Conservation (phyloP, 805 yeast genomes). For the Nakazawaea anatomiae region DNA sequence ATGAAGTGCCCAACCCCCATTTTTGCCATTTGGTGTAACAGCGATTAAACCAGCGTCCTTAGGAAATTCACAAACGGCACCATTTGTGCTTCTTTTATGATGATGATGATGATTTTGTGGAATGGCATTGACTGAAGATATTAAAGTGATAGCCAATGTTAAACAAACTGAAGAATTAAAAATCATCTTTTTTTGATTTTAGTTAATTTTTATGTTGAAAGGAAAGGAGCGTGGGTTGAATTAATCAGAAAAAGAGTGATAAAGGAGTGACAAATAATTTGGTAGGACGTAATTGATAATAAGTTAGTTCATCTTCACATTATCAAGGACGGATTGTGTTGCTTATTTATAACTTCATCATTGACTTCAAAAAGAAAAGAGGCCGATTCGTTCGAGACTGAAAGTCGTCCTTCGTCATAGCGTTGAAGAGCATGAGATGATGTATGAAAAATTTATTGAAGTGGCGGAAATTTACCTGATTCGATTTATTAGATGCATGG, state of each 20-base stretch:
- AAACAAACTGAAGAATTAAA: neutral
- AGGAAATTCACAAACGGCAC: conserved; percentile 64
- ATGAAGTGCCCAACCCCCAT: conserved; percentile 86
- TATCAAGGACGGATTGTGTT: neutral
- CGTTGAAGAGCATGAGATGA: too few relatives aligned
- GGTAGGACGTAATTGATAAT: neutral
- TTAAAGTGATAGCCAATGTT: neutral
- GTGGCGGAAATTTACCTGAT: neutral
- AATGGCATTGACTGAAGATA: neutral
- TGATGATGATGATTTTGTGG: conserved; percentile 10
- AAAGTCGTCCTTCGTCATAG: too few relatives aligned
- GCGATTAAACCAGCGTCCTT: conserved; percentile 59
- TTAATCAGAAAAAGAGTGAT: neutral
- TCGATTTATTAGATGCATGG: neutral
- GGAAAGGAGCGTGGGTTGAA: too few relatives aligned
- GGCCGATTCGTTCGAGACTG: neutral
- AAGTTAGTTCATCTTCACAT: too few relatives aligned
- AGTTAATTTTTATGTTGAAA: too few relatives aligned
- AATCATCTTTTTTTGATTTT: neutral
- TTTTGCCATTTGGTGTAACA: conserved; percentile 49
- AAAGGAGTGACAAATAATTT: conserved; percentile 1
- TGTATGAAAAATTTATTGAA: neutral
- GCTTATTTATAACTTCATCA: neutral
- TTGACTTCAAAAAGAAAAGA: neutral
- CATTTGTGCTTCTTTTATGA: conserved; percentile 19